A percentile compares a stretch with the other conserved stretches of the same genome.
Evolutionary conservation across 2,329 filamentous ascomycete species (phyloP).

Genomic region (Cercospora brassicicola): DNA sequence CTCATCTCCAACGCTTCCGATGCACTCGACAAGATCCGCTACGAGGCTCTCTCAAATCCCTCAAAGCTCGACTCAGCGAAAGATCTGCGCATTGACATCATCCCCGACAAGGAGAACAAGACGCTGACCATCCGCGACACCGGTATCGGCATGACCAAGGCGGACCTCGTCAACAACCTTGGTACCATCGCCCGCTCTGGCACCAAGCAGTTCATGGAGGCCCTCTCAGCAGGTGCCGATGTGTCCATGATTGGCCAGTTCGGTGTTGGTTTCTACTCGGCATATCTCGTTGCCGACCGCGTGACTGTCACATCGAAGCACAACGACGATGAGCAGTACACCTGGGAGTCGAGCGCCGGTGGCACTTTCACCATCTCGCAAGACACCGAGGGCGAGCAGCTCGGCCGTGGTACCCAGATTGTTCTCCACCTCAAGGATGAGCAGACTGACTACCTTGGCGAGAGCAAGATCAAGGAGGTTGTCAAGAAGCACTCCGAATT

Average conservation of each 20-base stretch:
- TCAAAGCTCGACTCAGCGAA: slow-evolving; percentile 96
- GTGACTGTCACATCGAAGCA: slow-evolving; percentile 96
- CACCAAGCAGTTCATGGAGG: slow-evolving; percentile 99
- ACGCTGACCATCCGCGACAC: slow-evolving; percentile 96
- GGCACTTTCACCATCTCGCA: slow-evolving; percentile 92
- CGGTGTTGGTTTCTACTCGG: slow-evolving; percentile 99
- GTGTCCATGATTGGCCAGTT: slow-evolving; percentile 99
- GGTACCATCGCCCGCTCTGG: slow-evolving; percentile 98
- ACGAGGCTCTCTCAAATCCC: slow-evolving; percentile 95
- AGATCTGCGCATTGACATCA: slow-evolving; percentile 98
- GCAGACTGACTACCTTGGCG: slow-evolving; percentile 96
- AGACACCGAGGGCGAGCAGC: slow-evolving; percentile 85
- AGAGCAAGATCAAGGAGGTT: slow-evolving; percentile 99
- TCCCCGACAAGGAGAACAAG: slow-evolving; percentile 96
- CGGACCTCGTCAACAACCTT: slow-evolving; percentile 99
- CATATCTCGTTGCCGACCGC: slow-evolving; percentile 96
- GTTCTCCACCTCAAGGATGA: slow-evolving; percentile 99
- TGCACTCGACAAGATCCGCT: slow-evolving; percentile 99
- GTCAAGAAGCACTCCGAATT: slow-evolving; percentile 99
- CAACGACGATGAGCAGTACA: slow-evolving; percentile 99
- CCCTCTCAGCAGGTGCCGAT: slow-evolving; percentile 94
- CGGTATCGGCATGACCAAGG: slow-evolving; percentile 99
- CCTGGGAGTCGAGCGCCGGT: slow-evolving; percentile 97
- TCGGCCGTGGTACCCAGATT: slow-evolving; percentile 96
- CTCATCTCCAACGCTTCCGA: slow-evolving; percentile 97